phyloP scores from a whole-genome alignment of 805 yeast species.

The Candida yuanshanica region DNA sequence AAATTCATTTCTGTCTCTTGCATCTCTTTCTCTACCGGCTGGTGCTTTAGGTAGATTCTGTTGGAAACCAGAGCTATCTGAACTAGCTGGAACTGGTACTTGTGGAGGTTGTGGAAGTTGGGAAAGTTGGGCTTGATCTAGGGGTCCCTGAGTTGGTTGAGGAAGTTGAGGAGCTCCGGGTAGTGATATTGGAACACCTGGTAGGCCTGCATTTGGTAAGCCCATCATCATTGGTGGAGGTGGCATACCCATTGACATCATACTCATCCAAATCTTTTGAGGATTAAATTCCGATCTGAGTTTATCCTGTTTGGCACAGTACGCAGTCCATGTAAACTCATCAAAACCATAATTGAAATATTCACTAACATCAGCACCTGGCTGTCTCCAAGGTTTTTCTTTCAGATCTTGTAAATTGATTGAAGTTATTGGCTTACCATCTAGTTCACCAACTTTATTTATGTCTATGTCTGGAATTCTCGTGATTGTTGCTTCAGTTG shows the following conservation, averaged over 20 bases:
- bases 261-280: constrained; percentile 65
- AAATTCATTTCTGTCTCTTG: constrained; percentile 14
- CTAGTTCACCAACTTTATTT: constrained; percentile 64
- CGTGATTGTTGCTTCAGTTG: constrained; percentile 31
- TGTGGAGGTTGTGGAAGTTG: constrained; percentile 1
- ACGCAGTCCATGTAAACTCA: constrained; percentile 93
- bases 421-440: constrained; percentile 80
- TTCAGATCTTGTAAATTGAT: constrained; percentile 74
- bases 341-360: constrained; percentile 96
- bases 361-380: constrained; percentile 92
- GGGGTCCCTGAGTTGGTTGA: constrained; percentile 4
- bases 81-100: constrained; percentile 1
- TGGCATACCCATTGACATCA: constrained; percentile 34
- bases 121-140: constrained; percentile 4
- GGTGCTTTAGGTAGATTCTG: constrained; percentile 12
- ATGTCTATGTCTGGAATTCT: constrained; percentile 51
- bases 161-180: constrained; percentile 20
- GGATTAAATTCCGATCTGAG: constrained; percentile 77
- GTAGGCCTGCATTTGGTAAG: constrained; percentile 18
- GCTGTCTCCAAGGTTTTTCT: constrained; percentile 97
- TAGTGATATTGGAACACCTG: constrained; percentile 22
- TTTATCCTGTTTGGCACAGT: constrained; percentile 82
- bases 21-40: constrained; percentile 12
- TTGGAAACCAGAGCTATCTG: neutral
- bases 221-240: constrained; percentile 31